Conservation (phyloP, 192 early-diverging fungal genomes). For the Backusella australiensis region DNA sequence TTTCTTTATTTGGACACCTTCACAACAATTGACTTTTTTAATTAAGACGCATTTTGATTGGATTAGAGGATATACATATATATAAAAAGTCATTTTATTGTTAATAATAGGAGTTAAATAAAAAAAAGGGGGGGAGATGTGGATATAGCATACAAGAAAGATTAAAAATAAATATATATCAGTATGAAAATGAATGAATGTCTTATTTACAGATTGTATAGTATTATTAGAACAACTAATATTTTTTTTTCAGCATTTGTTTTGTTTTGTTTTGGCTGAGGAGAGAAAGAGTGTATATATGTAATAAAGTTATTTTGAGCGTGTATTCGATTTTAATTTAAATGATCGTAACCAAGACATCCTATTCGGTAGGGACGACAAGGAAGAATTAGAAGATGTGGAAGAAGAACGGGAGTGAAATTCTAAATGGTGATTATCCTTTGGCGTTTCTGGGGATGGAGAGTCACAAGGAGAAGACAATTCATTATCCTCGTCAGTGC, state of each 20-base stretch:
- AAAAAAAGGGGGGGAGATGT: not conserved
- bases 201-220: not conserved
- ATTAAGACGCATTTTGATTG: not conserved
- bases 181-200: not conserved
- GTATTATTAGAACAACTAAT: not conserved
- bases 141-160: not conserved
- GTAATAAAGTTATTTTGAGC: not conserved
- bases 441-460: not conserved
- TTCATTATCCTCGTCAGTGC: constrained; percentile 7
- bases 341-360: not conserved
- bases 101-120: not conserved
- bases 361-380: not conserved
- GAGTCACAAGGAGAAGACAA: not conserved
- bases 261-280: not conserved
- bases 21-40: constrained; percentile 3
- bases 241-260: not conserved
- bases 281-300: not conserved
- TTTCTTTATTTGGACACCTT: constrained; percentile 2
- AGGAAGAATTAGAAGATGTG: not conserved
- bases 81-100: not conserved
- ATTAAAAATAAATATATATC: not conserved
- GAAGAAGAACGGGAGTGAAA: not conserved
- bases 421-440: not conserved
- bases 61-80: not conserved
- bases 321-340: not conserved